Base-by-base conservation (phyloP, 345 rosid genomes). In the Isatis tinctoria region DNA sequence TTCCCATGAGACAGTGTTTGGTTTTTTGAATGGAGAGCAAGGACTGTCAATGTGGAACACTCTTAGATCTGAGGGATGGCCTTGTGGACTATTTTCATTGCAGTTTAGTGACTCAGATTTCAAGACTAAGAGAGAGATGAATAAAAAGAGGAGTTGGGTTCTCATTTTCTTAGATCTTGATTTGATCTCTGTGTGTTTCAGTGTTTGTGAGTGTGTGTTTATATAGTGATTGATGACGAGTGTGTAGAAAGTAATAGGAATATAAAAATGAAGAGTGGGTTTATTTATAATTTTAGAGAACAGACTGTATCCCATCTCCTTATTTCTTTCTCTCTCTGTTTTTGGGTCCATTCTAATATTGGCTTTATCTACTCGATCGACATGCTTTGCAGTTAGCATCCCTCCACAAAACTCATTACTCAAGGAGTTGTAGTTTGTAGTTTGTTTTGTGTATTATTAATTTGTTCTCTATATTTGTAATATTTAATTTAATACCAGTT, bases 41-140 rank as follows among this genome's bases (percentile, higher is more conserved):
- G 88, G 95, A 69, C 98, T 90, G 79, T 70, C 80, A 2, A 87
- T 79, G 44, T 94, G 96, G 80, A 88, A 87, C 39, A 94, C 88
- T 67, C 81, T 83, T 65, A 94, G 95, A 88, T 83, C 84, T 40
- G 92, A 85, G 68, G 85, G 81, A 10, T 79, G 80, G 80, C 83
- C 82, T 22, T 63, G 81, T 51, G 47, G 44, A 37, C 60, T 63
- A 39, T 93, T 90, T 17, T 53, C 77, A 65, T 77, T 69, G 36
- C 87, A 79, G 86, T 79, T 72, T 35, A 69, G 71, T 5, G 79
- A 79, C 26, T 79, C 82, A 62, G 79, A 79, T 47, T 72, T 28
- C 66, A 78, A 61, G 57, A 78, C 22, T 53, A 76, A 63, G 74
- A 82, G 72, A 67, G 77, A 40, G 65, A 80, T 52, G 61, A 70